Conservation (phyloP, 1,139 yeast genomes). For the Yamadazyma conglobata region DNA sequence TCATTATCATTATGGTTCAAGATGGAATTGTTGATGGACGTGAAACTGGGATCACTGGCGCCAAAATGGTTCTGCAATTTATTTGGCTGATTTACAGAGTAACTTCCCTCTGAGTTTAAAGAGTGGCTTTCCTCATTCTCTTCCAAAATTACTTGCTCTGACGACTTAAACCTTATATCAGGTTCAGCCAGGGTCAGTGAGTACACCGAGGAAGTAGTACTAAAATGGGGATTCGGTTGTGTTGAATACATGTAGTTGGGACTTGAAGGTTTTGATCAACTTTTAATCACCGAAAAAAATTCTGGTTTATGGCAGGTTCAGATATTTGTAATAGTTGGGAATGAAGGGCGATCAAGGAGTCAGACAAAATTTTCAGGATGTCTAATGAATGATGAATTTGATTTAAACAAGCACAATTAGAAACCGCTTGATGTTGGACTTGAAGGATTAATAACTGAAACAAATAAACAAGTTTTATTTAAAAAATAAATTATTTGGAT, state of each 20-base stretch:
- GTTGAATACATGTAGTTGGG: neutral
- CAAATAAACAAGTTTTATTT: too few species aligned
- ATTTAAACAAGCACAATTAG: too few species aligned
- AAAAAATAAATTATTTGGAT: too few species aligned
- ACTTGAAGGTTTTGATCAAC: neutral
- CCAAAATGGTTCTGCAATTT: slow-evolving; percentile 1
- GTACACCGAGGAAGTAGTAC: slow-evolving; percentile 17
- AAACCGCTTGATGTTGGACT: too few species aligned
- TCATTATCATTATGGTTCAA: slow-evolving; percentile 17
- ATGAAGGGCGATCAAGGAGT: slow-evolving; percentile 63
- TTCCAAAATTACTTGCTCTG: slow-evolving; percentile 8
- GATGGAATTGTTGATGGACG: slow-evolving; percentile 34
- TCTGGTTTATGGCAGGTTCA: too few species aligned
- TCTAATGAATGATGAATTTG: too few species aligned
- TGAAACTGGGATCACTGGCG: slow-evolving; percentile 23
- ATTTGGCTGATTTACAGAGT: slow-evolving; percentile 1
- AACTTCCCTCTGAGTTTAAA: neutral
- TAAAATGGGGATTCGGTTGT: slow-evolving; percentile 9
- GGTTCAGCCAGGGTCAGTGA: slow-evolving; percentile 12
- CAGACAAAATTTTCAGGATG: too few species aligned
- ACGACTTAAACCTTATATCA: slow-evolving; percentile 6
- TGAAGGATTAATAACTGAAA: too few species aligned
- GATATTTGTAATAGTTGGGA: slow-evolving; percentile 70
- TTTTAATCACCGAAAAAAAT: neutral
- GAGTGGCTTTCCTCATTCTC: slow-evolving; percentile 10